A percentile compares a stretch with the other conserved stretches of the same genome.
These are phyloP conservation scores for Grammothele lineata DNA, from an alignment of 768 basidiomycete genomes.

Conservation along the genomic window DNA sequence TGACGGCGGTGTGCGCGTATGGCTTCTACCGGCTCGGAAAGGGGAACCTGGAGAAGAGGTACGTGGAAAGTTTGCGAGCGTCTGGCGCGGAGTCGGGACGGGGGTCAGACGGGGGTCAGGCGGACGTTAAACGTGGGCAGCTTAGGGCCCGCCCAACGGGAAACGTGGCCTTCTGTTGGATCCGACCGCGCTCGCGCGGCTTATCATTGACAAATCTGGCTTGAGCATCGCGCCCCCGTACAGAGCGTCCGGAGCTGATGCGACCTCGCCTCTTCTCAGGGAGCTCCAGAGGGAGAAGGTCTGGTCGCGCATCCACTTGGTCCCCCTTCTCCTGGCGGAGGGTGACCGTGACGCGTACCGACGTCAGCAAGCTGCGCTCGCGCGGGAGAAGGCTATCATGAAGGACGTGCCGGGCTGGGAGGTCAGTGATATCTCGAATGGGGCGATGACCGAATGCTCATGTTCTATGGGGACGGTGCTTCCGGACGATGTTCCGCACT, in stretches of 20 bases:
- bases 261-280: slow-evolving; percentile 48
- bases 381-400: slow-evolving; percentile 88
- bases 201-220: slow-evolving; percentile 38
- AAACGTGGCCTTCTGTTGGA: slow-evolving; percentile 65
- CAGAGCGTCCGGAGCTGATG: slow-evolving; percentile 38
- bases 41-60: slow-evolving; percentile 94
- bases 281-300: slow-evolving; percentile 90
- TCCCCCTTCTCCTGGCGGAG: slow-evolving; percentile 89
- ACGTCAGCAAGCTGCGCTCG: slow-evolving; percentile 70
- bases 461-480: slow-evolving; percentile 15
- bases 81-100: slow-evolving; percentile 9
- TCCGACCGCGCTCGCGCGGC: slow-evolving; percentile 52
- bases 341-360: slow-evolving; percentile 88
- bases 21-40: slow-evolving; percentile 90
- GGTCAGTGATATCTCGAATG: slow-evolving; percentile 53
- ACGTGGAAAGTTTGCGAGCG: slow-evolving; percentile 32
- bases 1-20: slow-evolving; percentile 79
- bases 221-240: slow-evolving; percentile 9
- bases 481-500: slow-evolving; percentile 13
- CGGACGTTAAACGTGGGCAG: slow-evolving; percentile 65
- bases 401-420: slow-evolving; percentile 91
- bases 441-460: slow-evolving; percentile 10
- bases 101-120: slow-evolving; percentile 44
- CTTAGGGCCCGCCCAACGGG: slow-evolving; percentile 53
- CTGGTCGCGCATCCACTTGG: slow-evolving; percentile 94